Conservation (phyloP, 2,329 filamentous ascomycete genomes). For the Sporothrix globosa region DNA sequence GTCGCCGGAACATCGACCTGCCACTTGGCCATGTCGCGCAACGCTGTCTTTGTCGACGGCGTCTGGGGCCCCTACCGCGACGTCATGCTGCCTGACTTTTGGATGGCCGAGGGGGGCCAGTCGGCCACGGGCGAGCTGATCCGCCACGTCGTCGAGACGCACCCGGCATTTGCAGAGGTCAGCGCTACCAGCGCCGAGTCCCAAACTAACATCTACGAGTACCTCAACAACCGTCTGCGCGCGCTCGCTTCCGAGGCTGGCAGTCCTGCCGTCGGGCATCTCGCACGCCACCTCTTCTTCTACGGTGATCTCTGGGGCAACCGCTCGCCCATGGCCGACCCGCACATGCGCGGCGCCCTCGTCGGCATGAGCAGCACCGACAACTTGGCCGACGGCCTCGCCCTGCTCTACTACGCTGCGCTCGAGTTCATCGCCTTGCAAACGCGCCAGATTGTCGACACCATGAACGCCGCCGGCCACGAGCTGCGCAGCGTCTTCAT, state of each 20-base stretch:
- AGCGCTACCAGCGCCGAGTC: constrained; percentile 72
- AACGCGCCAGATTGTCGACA: constrained; percentile 90
- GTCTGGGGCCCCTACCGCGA: constrained; percentile 98
- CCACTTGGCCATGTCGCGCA: constrained; percentile 91
- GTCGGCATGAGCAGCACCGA: constrained; percentile 80
- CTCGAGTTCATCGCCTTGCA: constrained; percentile 99
- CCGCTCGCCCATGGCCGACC: constrained; percentile 87
- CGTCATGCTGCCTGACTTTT: constrained; percentile 86
- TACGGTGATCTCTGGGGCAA: constrained; percentile 98
- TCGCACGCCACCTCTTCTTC: constrained; percentile 95
- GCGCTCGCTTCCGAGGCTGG: constrained; percentile 69
- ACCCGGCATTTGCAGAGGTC: constrained; percentile 84
- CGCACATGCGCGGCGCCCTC: constrained; percentile 88
- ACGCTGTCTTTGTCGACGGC: constrained; percentile 90
- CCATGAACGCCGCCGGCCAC: constrained; percentile 91
- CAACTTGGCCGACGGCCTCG: constrained; percentile 80
- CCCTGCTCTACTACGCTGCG: constrained; percentile 89
- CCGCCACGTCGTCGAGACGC: constrained; percentile 92
- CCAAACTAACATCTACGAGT: constrained; percentile 91
- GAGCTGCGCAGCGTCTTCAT: constrained; percentile 93
- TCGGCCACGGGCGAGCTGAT: constrained; percentile 94
- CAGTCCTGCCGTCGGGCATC: constrained; percentile 79
- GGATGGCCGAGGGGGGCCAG: constrained; percentile 97
- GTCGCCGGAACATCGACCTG: constrained; percentile 97
- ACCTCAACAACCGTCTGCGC: constrained; percentile 83